Evolutionary conservation across 176 grass and related monocot species (phyloP).

Genomic region (Saccharum officinarum): DNA sequence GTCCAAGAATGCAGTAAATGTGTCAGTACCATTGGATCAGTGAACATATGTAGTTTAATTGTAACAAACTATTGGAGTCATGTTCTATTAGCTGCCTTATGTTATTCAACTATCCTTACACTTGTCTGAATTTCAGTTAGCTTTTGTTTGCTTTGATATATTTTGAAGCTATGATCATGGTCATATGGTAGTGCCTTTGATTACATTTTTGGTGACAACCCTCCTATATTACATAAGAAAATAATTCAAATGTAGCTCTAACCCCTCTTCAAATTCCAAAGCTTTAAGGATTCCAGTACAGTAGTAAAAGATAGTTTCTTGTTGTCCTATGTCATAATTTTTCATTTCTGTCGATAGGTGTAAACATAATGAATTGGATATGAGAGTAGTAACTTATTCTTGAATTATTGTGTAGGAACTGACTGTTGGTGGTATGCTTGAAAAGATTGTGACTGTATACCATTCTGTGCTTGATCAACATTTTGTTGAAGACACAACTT

Average conservation of each 20-base stretch:
- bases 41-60: background rate
- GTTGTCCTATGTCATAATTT: background rate
- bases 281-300: constrained; percentile 52
- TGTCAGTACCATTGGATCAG: background rate
- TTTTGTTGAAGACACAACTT: constrained; percentile 69
- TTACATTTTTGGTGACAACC: constrained; percentile 63
- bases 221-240: constrained; percentile 24
- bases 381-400: constrained; percentile 19
- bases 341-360: too few species aligned
- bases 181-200: background rate
- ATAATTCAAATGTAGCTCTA: constrained; percentile 47
- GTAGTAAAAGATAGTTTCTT: constrained; percentile 64
- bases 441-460: constrained; percentile 80
- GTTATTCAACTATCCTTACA: constrained; percentile 2
- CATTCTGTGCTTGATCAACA: constrained; percentile 73
- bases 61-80: constrained; percentile 19
- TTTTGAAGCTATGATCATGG: too few species aligned
- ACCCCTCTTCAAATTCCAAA: constrained; percentile 56
- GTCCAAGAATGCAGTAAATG: background rate
- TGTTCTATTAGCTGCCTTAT: constrained; percentile 6
- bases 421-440: constrained; percentile 77
- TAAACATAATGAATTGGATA: constrained; percentile 21
- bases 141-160: too few species aligned
- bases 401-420: constrained; percentile 62
- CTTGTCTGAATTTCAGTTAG: background rate